Evolutionary conservation across 148 eudicot genomes (phyloP), one percentile per base, ranked within the genome.

Genomic region (Rhododendron mucronatum): DNA sequence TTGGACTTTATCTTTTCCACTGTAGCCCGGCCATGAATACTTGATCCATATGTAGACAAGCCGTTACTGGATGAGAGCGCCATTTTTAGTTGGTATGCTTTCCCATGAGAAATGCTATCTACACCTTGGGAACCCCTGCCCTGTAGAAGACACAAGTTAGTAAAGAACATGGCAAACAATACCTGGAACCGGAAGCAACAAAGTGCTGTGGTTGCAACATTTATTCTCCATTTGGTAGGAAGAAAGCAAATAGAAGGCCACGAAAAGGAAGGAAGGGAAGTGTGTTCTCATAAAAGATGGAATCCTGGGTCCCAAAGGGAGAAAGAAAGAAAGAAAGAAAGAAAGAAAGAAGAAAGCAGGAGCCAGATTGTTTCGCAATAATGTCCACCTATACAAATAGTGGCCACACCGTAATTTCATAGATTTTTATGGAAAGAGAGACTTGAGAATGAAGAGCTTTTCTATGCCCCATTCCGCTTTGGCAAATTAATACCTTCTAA

Each of bases 1-100:
- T 95, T 93, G 79, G 95, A 83, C 88, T 89, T 90, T 57, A 86
- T 81, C 88, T 91, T 94, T 84, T 92, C 92, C 20, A 83, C 48
- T 69, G 85, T 78, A 11, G 85, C 89, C 71, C 86, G 90, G 28
- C 88, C 90, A 83, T 90, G 90, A 76, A 87, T 61, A 51, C 87
- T 89, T 44, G 95, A 55, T 69, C 91, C 92, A 88, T 88, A 90
- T 77, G 76, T 90, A 44, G 95, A 88, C 77, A 91, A 88, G 77
- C 93, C 93, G 84, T 91, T 90, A 81, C 83, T 87, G 50, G 93
- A 78, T 65, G 94, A 88, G 82, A 86, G 87, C 23, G 92, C 75
- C 85, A 73, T 87, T 86, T 91, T 93, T 41, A 91, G 37, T 84
- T 89, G 95, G 80, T 90, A 84, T 78, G 84, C 86, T 83, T 92